These are phyloP conservation scores for Aspergillus flavus DNA, from an alignment of 2,329 filamentous ascomycete species.

Conservation along the genomic window DNA sequence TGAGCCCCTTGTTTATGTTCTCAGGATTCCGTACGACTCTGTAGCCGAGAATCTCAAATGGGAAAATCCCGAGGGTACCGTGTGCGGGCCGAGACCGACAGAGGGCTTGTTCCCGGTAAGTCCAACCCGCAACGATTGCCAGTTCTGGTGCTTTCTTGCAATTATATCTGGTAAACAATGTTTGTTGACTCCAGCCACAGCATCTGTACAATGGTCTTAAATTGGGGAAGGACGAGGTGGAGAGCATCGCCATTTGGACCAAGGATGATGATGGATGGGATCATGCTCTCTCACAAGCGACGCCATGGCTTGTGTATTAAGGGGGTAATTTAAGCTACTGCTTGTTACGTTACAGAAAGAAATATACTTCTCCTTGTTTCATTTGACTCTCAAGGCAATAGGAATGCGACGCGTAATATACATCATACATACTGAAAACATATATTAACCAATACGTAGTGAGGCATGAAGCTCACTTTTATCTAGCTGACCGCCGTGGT, in stretches of 20 bases:
- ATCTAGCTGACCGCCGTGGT: not conserved
- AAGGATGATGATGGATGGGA: constrained; percentile 41
- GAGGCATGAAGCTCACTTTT: not conserved
- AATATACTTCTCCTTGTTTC: not conserved
- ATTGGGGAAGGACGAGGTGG: constrained; percentile 40
- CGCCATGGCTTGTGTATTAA: constrained; percentile 40
- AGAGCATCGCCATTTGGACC: constrained; percentile 41
- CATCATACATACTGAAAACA: not conserved
- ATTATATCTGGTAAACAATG: not conserved
- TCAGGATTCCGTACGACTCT: constrained; percentile 37
- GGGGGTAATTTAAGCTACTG: not conserved
- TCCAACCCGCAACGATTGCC: not conserved
- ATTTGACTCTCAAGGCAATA: not conserved
- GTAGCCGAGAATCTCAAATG: constrained; percentile 36
- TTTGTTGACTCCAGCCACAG: constrained; percentile 18
- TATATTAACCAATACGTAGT: not conserved
- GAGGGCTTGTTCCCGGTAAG: constrained; percentile 45
- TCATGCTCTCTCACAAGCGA: constrained; percentile 34
- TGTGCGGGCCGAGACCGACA: constrained; percentile 38
- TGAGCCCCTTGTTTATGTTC: constrained; percentile 40
- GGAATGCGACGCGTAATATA: not conserved
- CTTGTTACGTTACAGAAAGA: not conserved
- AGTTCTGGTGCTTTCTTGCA: not conserved
- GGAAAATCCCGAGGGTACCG: constrained; percentile 41
- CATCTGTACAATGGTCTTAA: constrained; percentile 44